Conservation (phyloP, 768 basidiomycete species). For the Rhizopogon roseolus region DNA sequence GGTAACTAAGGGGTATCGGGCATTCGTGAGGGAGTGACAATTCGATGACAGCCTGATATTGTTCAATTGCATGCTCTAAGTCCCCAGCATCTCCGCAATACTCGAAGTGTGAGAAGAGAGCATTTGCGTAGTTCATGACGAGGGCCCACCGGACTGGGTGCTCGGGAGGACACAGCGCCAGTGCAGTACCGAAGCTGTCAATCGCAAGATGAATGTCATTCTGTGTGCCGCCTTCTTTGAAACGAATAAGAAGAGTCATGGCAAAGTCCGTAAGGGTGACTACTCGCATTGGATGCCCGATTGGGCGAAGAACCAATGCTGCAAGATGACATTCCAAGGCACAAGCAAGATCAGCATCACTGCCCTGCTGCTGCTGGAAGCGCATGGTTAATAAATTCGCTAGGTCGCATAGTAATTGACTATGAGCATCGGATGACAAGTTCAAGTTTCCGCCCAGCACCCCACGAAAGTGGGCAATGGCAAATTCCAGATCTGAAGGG, state of each 20-base stretch:
- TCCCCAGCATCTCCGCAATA: constrained; percentile 14
- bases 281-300: constrained; percentile 20
- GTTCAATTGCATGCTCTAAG: constrained; percentile 16
- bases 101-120: constrained; percentile 22
- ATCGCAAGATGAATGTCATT: constrained; percentile 27
- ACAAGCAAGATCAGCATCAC: constrained; percentile 20
- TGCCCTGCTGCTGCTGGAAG: constrained; percentile 18
- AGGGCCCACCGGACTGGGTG: constrained; percentile 11
- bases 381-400: constrained; percentile 22
- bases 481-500: constrained; percentile 19
- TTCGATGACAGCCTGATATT: background rate
- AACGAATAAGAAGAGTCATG: constrained; percentile 21
- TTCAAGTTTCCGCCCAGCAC: constrained; percentile 8
- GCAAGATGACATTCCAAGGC: constrained; percentile 23
- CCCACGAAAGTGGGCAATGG: constrained; percentile 22
- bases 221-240: constrained; percentile 15
- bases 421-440: constrained; percentile 14
- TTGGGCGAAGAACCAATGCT: constrained; percentile 21
- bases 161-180: constrained; percentile 11
- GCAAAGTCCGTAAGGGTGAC: constrained; percentile 24
- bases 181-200: constrained; percentile 13
- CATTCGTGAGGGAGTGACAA: background rate
- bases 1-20: background rate
- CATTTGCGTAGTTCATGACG: constrained; percentile 26
- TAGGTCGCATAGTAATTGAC: constrained; percentile 24